phyloP scores from a whole-genome alignment of 805 yeast genomes.

The Candida alai region DNA sequence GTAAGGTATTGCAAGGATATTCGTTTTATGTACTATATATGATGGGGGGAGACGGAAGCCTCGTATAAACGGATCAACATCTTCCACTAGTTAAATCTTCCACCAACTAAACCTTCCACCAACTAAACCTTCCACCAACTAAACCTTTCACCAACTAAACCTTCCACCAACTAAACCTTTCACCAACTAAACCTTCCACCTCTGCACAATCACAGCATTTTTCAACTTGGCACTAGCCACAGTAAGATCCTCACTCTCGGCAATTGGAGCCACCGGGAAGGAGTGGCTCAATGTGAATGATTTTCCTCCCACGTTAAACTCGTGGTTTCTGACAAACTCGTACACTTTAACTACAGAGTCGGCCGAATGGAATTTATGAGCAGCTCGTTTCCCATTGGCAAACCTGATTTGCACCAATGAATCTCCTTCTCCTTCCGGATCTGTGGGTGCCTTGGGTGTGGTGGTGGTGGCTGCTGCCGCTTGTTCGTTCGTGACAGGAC shows the following conservation, averaged over 20 bases:
- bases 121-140: too few relatives aligned
- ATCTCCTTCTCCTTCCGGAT: conserved; percentile 50
- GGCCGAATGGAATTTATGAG: conserved; percentile 58
- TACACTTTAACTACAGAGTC: conserved; percentile 67
- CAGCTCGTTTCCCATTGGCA: conserved; percentile 71
- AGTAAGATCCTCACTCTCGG: conserved; percentile 45
- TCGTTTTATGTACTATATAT: too few relatives aligned
- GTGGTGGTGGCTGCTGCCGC: conserved; percentile 13
- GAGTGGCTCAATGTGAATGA: conserved; percentile 69
- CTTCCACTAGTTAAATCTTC: too few relatives aligned
- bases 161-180: too few relatives aligned
- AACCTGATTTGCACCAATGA: conserved; percentile 76
- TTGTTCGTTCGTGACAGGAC: conserved; percentile 10
- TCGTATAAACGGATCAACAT: too few relatives aligned
- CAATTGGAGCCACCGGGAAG: conserved; percentile 76
- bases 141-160: too few relatives aligned
- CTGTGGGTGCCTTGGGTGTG: conserved; percentile 17
- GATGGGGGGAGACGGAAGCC: too few relatives aligned
- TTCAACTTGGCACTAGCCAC: conserved; percentile 73
- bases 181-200: conserved; percentile 49
- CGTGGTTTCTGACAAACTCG: conserved; percentile 54
- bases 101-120: too few relatives aligned
- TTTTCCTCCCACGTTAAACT: conserved; percentile 43
- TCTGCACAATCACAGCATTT: conserved; percentile 86
- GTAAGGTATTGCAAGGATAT: too few relatives aligned